phyloP scores from a whole-genome alignment of 179 eudicot genomes.

The Spinacia oleracea region DNA sequence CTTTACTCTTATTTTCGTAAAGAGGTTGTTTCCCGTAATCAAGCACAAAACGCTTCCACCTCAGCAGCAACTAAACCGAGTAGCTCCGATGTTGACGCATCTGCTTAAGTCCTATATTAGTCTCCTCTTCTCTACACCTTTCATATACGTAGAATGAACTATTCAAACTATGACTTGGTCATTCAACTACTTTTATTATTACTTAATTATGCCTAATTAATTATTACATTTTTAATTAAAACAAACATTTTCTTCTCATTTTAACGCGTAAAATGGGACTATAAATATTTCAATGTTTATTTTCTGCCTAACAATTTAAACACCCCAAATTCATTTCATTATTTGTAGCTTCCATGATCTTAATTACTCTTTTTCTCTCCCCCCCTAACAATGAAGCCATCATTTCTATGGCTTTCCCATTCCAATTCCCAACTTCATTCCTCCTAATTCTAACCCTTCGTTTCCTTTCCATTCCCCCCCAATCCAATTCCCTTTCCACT shows the following conservation, averaged over 20 bases:
- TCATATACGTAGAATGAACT: no score
- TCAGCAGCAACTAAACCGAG: constrained; percentile 7
- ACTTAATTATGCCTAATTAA: no score
- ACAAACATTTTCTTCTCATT: neutral
- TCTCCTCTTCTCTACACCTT: no score
- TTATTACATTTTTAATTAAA: neutral
- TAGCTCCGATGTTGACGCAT: constrained; percentile 19
- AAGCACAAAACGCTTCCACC: neutral
- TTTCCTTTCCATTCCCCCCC: constrained; percentile 29
- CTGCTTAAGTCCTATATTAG: constrained; percentile 4
- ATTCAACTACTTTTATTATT: neutral
- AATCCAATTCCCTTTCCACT: constrained; percentile 53
- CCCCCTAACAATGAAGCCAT: constrained; percentile 18
- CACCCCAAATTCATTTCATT: neutral
- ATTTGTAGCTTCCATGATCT: no score
- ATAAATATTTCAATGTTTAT: neutral
- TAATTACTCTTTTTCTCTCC: no score
- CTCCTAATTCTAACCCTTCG: constrained; percentile 24
- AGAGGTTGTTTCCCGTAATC: no score
- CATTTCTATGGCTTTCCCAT: constrained; percentile 42
- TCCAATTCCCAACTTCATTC: constrained; percentile 1
- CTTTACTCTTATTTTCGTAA: no score
- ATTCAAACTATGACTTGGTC: constrained; percentile 33
- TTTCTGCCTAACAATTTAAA: neutral
- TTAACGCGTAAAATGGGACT: constrained; percentile 12